These are phyloP conservation scores for Dioszegia aurantiaca DNA, from an alignment of 768 basidiomycete species.

Conservation along the genomic window DNA sequence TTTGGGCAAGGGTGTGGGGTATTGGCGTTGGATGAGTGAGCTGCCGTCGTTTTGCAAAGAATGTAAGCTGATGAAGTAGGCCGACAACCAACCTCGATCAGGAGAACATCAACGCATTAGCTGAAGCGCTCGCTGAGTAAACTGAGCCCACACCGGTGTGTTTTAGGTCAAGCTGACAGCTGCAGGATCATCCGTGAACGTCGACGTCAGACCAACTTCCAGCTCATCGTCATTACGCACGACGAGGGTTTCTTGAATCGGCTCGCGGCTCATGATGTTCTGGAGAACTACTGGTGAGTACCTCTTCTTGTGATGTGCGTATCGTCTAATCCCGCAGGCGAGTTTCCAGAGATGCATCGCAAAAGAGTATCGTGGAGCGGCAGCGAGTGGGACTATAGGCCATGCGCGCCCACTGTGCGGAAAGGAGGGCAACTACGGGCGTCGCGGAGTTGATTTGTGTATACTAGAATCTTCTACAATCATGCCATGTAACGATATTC, in stretches of 20 bases:
- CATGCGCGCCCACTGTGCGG: neutral
- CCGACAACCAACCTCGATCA: constrained; percentile 95
- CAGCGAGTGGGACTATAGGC: constrained; percentile 33
- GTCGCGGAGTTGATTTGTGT: neutral
- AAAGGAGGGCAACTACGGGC: too few species aligned
- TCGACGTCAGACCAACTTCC: constrained; percentile 84
- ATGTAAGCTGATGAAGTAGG: constrained; percentile 23
- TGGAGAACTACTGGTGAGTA: constrained; percentile 88
- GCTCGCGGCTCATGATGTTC: constrained; percentile 83
- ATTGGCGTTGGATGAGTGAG: constrained; percentile 82
- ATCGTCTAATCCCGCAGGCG: constrained; percentile 60
- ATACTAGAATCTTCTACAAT: neutral
- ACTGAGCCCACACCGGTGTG: constrained; percentile 45
- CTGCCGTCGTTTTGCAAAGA: neutral
- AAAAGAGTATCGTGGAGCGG: constrained; percentile 64
- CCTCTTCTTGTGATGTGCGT: neutral
- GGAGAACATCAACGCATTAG: constrained; percentile 93
- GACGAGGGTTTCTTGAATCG: constrained; percentile 92
- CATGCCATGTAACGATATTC: too few species aligned
- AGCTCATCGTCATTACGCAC: constrained; percentile 79
- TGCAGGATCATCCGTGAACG: constrained; percentile 91
- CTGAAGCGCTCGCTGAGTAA: constrained; percentile 85
- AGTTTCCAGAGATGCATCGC: constrained; percentile 65
- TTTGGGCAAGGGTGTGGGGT: constrained; percentile 98
- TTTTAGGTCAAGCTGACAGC: neutral